Evolutionary conservation across 805 yeast genomes (phyloP).

Genomic region (Candida chilensis): DNA sequence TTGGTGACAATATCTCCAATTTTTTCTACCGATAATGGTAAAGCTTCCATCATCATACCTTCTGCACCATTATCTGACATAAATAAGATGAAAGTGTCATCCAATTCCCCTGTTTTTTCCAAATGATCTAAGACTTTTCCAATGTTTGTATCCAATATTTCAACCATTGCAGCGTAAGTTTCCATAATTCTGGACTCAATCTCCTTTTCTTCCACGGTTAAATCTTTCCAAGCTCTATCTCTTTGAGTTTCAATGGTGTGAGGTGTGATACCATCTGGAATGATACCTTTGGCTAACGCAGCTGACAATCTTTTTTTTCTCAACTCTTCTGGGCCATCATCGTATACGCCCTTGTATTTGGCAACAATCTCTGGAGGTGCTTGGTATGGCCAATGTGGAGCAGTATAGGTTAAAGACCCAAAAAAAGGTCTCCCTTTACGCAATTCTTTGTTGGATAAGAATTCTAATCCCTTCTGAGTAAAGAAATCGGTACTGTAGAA

Average conservation of each 20-base stretch:
- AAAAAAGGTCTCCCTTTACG: slow-evolving; percentile 42
- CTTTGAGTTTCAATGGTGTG: slow-evolving; percentile 33
- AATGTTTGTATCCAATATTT: slow-evolving; percentile 38
- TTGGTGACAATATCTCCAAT: slow-evolving; percentile 13
- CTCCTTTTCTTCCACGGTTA: slow-evolving; percentile 23
- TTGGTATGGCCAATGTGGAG: slow-evolving; percentile 63
- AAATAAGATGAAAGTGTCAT: slow-evolving; percentile 47
- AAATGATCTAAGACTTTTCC: slow-evolving; percentile 38
- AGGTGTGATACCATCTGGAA: slow-evolving; percentile 32
- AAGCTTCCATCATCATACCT: slow-evolving; percentile 48
- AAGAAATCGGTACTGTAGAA: slow-evolving; percentile 35
- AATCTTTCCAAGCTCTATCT: slow-evolving; percentile 31
- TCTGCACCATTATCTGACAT: slow-evolving; percentile 64
- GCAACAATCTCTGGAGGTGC: slow-evolving; percentile 40
- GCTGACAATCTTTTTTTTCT: slow-evolving; percentile 25
- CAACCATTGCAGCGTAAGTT: slow-evolving; percentile 59
- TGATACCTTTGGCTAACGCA: slow-evolving; percentile 35
- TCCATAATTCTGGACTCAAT: slow-evolving; percentile 39
- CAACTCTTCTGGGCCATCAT: slow-evolving; percentile 37
- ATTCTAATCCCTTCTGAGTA: slow-evolving; percentile 32
- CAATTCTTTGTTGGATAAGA: slow-evolving; percentile 12
- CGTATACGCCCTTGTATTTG: slow-evolving; percentile 38
- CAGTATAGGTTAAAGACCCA: slow-evolving; percentile 47
- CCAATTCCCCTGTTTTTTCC: slow-evolving; percentile 31
- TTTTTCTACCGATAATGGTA: slow-evolving; percentile 28